Evolutionary conservation across 2,329 filamentous ascomycete species (phyloP).

Genomic region (Eurotiales sp.): DNA sequence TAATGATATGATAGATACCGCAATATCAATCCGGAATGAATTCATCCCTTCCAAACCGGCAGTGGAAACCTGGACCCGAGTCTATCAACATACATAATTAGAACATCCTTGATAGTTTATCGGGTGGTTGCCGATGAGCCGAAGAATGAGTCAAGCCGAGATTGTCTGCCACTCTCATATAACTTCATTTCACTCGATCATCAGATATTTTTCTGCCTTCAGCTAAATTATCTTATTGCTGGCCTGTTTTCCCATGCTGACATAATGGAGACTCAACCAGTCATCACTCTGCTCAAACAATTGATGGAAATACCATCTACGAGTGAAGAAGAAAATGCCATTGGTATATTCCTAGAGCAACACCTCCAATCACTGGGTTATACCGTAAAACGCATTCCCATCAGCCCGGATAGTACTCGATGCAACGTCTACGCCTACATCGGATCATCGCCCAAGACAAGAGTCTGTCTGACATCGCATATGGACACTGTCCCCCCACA

Average conservation of each 20-base stretch:
- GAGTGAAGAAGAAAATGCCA: conserved; percentile 35
- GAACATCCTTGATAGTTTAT: conserved; percentile 2
- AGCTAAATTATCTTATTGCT: not conserved
- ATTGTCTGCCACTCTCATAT: not conserved
- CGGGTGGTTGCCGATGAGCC: not conserved
- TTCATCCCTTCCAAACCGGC: not conserved
- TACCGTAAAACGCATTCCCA: conserved; percentile 35
- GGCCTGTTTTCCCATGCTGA: not conserved
- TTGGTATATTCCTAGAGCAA: conserved; percentile 32
- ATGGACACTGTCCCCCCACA: conserved; percentile 62
- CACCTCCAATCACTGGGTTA: conserved; percentile 32
- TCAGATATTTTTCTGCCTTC: conserved; percentile 2
- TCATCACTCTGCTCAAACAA: conserved; percentile 28
- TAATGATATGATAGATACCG: not conserved
- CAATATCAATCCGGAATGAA: not conserved
- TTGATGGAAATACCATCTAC: conserved; percentile 37
- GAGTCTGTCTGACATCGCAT: conserved; percentile 33
- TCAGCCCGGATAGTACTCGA: conserved; percentile 28
- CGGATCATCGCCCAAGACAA: conserved; percentile 23
- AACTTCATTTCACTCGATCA: conserved; percentile 6
- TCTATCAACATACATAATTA: conserved; percentile 9
- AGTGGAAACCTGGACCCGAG: conserved; percentile 2
- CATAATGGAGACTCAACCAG: conserved; percentile 12
- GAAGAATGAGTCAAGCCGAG: too few species aligned
- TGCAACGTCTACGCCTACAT: conserved; percentile 41